These are phyloP conservation scores for Septoria petroselini DNA, from an alignment of 2,329 filamentous ascomycete species.

Conservation along the genomic window DNA sequence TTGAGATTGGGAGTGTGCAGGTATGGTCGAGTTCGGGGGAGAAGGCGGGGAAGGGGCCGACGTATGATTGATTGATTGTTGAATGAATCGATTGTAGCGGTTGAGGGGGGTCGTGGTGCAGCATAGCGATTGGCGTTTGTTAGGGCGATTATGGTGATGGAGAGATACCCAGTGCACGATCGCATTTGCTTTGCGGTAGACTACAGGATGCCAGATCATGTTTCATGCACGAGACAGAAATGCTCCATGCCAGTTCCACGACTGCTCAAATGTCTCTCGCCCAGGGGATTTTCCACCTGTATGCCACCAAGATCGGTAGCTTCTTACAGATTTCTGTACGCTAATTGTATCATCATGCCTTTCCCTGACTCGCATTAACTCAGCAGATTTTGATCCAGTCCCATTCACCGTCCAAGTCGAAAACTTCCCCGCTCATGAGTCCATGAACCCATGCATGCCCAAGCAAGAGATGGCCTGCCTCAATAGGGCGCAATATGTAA, in stretches of 20 bases:
- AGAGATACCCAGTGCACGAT: too few relatives aligned
- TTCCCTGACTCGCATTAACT: not conserved
- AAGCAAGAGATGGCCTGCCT: not conserved
- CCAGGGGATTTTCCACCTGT: too few relatives aligned
- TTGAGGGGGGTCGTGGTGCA: not conserved
- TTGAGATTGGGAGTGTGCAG: slow-evolving; percentile 69
- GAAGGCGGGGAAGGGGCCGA: slow-evolving; percentile 12
- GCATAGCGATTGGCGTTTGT: not conserved
- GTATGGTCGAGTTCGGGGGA: slow-evolving; percentile 46
- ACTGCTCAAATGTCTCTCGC: too few relatives aligned
- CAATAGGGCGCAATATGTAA: not conserved
- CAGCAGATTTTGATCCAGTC: not conserved
- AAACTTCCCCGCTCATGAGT: not conserved
- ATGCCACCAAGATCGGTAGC: too few relatives aligned
- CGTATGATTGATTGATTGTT: slow-evolving; percentile 13
- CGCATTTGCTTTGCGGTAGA: too few relatives aligned
- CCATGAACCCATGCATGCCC: slow-evolving; percentile 1
- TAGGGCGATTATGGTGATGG: not conserved
- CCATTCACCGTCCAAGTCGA: not conserved
- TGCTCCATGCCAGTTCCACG: too few relatives aligned
- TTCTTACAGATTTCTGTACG: too few relatives aligned
- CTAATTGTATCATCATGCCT: too few relatives aligned
- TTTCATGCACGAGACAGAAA: too few relatives aligned
- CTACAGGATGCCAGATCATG: too few relatives aligned
- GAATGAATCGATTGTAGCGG: too few relatives aligned